phyloP scores from a whole-genome alignment of 2,329 filamentous ascomycete species.

The Aspergillus latus region DNA sequence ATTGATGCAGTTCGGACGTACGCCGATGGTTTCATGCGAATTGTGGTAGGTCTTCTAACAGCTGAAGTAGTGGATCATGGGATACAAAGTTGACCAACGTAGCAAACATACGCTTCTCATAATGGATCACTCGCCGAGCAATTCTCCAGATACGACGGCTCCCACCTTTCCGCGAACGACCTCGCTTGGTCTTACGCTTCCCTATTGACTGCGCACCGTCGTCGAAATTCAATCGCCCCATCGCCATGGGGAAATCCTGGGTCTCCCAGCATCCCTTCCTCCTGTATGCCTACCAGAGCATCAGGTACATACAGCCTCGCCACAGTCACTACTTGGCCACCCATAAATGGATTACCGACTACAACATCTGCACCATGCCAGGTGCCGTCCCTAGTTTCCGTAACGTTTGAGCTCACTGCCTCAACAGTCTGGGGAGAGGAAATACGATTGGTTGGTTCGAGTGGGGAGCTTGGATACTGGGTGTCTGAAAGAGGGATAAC shows the following conservation, averaged over 20 bases:
- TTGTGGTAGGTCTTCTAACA: slow-evolving; percentile 35
- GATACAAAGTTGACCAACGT: neutral
- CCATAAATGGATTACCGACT: slow-evolving; percentile 20
- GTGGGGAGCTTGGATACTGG: slow-evolving; percentile 63
- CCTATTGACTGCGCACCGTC: slow-evolving; percentile 38
- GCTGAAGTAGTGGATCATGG: neutral
- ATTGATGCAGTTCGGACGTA: slow-evolving; percentile 63
- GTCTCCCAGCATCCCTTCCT: slow-evolving; percentile 33
- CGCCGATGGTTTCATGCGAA: slow-evolving; percentile 55
- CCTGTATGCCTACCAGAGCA: slow-evolving; percentile 32
- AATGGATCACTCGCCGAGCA: slow-evolving; percentile 44
- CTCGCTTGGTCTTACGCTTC: slow-evolving; percentile 49
- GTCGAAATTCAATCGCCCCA: slow-evolving; percentile 35
- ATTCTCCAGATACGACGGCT: slow-evolving; percentile 37
- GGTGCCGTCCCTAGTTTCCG: slow-evolving; percentile 49
- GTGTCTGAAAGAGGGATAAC: slow-evolving; percentile 54
- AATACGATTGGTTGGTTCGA: slow-evolving; percentile 64
- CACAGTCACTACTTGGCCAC: slow-evolving; percentile 35
- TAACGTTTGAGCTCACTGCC: slow-evolving; percentile 63
- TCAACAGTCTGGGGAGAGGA: slow-evolving; percentile 63
- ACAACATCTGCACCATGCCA: slow-evolving; percentile 19
- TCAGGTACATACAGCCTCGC: slow-evolving; percentile 35
- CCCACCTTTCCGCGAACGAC: slow-evolving; percentile 39
- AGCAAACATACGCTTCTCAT: slow-evolving; percentile 29
- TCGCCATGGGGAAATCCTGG: slow-evolving; percentile 35